phyloP scores from a whole-genome alignment of 176 grass and related monocot genomes.

The Bonia amplexicaulis region DNA sequence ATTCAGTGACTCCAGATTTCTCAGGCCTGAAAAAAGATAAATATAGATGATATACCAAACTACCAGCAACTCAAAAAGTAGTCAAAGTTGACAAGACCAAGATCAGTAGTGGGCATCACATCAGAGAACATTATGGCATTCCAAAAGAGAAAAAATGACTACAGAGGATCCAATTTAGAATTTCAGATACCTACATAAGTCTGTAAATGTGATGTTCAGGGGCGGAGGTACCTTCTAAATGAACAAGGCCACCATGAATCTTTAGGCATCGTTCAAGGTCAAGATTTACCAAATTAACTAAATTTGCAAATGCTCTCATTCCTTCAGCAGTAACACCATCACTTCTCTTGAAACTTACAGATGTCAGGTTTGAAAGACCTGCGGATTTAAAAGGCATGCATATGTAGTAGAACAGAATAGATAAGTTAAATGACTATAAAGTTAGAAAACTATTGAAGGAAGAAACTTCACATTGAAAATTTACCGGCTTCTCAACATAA shows the following conservation, averaged over 20 bases:
- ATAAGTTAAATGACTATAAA: not conserved
- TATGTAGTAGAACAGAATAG: not conserved
- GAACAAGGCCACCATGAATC: constrained; percentile 75
- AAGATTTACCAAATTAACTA: constrained; percentile 78
- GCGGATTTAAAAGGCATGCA: constrained; percentile 22
- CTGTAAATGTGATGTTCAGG: not conserved
- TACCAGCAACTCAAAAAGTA: not conserved
- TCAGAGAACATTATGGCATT: not conserved
- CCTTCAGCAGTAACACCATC: constrained; percentile 64
- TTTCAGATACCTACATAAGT: not conserved
- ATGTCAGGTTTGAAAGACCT: constrained; percentile 76
- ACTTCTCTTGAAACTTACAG: constrained; percentile 83
- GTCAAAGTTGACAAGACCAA: not conserved
- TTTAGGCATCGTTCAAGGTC: constrained; percentile 81
- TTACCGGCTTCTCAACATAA: not conserved
- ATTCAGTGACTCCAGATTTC: constrained; percentile 80
- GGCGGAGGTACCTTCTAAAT: constrained; percentile 67
- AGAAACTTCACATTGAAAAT: not conserved
- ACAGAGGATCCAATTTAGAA: not conserved
- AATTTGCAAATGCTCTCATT: constrained; percentile 64
- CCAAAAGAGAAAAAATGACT: not conserved
- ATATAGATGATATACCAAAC: not conserved
- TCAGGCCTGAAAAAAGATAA: constrained; percentile 51
- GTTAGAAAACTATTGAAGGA: not conserved
- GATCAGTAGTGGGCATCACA: not conserved